Base-by-base conservation (phyloP, 805 yeast genomes). In the Wickerhamomyces hampshirensis region DNA sequence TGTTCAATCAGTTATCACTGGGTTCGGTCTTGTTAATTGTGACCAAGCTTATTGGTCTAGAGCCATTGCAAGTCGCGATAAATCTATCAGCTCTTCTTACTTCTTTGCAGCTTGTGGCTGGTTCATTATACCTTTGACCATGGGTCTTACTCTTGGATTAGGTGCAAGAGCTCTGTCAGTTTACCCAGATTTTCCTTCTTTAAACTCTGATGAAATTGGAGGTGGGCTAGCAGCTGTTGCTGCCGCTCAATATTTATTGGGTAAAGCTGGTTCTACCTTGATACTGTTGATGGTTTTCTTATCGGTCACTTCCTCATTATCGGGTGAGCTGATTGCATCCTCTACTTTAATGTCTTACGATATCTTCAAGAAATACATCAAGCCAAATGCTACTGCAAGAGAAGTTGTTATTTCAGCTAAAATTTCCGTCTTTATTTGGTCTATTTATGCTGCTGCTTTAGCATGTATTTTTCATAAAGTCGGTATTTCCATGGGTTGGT, bases 331-430 rank as follows among this genome's bases (percentile, higher is more conserved):
- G 33, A 64, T 66, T 46, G 69, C 69, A 6, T 50, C 65, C 5
- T 60, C 68, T 0, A 60, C 71, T 4, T 54, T 66, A 45, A 42
- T 69, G 28, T 67, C 75, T 3, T 71, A 65, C 44, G 77, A 71
- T 49, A 59, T 69, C 38, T 71, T 62, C 55, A 62, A 66, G 47
- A 59, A 64, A 33, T 71, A 69, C 48, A 47, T 68, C 38, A 64
- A 63, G 31, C 65, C 65, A 32, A 41, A 54, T 4, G 76, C 76
- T 8, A 47, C 61, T n/a, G 68, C 69, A 33, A 51, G 54, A 17
- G 60, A 64, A 34, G 60, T 71, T 44, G 62, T 69, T 26, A 48
- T 53, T 18, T 66, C 63, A 4, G 66, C 75, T 1, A 73, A 71
- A 41, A 43, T 59, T 14, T 54, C 65, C 11, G 75, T 71, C 26